Conservation (phyloP, 1,284 basidiomycete genomes). For the Sanguinoderma infundibulare region DNA sequence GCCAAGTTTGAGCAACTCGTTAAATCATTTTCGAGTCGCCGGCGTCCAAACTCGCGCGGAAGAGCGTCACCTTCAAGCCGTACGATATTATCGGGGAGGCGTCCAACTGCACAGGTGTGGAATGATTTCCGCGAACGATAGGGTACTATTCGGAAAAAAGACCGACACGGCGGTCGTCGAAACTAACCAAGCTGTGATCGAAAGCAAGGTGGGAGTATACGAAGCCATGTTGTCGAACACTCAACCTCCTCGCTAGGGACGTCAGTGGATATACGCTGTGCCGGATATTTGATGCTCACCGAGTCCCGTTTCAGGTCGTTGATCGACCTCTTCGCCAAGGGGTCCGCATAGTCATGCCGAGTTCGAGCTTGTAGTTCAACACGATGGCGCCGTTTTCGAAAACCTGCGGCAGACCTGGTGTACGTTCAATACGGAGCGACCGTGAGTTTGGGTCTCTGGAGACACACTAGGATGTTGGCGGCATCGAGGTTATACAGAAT, state of each 20-base stretch:
- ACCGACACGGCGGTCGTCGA: background rate
- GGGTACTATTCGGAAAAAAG: background rate
- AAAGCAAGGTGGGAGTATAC: background rate
- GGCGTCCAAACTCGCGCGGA: background rate
- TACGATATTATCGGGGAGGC: background rate
- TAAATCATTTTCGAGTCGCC: constrained; percentile 55
- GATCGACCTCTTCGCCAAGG: background rate
- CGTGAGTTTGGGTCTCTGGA: too few relatives aligned
- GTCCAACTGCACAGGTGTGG: background rate
- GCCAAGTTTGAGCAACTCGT: constrained; percentile 62
- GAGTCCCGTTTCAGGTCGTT: background rate
- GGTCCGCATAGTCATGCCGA: too few relatives aligned
- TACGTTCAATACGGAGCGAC: too few relatives aligned
- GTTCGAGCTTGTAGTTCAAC: too few relatives aligned
- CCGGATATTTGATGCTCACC: background rate
- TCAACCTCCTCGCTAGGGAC: background rate
- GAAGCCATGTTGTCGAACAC: background rate
- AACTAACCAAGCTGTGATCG: background rate
- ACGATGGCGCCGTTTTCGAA: too few relatives aligned
- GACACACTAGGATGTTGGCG: too few relatives aligned
- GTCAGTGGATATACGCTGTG: background rate
- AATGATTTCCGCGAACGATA: background rate
- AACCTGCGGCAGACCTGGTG: too few relatives aligned
- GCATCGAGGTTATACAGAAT: too few relatives aligned
- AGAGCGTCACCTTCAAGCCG: background rate